phyloP scores from a whole-genome alignment of 345 rosid genomes.

The Aquilaria yunnanensis region DNA sequence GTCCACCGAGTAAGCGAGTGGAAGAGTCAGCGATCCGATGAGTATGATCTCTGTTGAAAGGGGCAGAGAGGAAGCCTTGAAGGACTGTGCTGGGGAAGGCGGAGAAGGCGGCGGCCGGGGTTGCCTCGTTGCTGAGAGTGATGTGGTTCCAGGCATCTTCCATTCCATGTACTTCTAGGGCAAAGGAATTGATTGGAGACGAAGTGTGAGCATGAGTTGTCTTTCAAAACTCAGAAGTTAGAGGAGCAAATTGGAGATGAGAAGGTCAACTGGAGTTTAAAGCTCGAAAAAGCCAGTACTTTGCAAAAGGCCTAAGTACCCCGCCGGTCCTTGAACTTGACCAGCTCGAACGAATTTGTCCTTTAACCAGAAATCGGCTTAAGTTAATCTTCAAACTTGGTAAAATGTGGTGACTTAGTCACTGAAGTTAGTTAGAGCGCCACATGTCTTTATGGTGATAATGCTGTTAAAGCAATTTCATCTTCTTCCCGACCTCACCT shows the following conservation, averaged over 20 bases:
- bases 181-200: background rate
- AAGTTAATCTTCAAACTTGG: no score
- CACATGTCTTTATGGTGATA: background rate
- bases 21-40: background rate
- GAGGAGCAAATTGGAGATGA: conserved; percentile 18
- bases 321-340: no score
- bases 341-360: no score
- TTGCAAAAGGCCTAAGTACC: background rate
- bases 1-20: background rate
- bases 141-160: conserved; percentile 43
- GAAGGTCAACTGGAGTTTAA: background rate
- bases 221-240: background rate
- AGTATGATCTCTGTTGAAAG: conserved; percentile 14
- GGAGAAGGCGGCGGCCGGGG: background rate
- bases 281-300: no score
- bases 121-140: background rate
- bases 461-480: no score
- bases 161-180: conserved; percentile 33
- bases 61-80: conserved; percentile 26
- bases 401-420: background rate
- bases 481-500: background rate
- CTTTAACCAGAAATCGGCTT: no score
- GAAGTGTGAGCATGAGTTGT: conserved; percentile 2
- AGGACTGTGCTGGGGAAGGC: conserved; percentile 16
- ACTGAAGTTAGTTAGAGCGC: conserved; percentile 4